Evolutionary conservation across 2,329 filamentous ascomycete genomes (phyloP).

Genomic region (Allantophomopsis lycopodina): DNA sequence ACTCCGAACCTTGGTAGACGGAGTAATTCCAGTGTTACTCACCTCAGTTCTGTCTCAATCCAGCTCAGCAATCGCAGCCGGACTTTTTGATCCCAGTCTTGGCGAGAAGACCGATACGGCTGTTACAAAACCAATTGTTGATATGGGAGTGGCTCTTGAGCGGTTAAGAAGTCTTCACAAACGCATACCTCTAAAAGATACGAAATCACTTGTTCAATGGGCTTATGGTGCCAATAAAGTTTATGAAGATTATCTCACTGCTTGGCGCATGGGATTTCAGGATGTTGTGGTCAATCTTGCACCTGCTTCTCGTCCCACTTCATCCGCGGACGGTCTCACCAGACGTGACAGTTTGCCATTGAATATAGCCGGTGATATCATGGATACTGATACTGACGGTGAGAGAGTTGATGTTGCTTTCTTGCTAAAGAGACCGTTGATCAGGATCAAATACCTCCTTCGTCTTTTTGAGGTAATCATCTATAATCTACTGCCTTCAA

Average conservation of each 20-base stretch:
- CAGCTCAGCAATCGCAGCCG: conserved; percentile 46
- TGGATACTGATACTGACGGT: conserved; percentile 43
- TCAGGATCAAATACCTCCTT: conserved; percentile 75
- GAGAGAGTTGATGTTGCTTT: conserved; percentile 92
- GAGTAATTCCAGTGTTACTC: conserved; percentile 84
- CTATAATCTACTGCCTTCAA: conserved; percentile 1
- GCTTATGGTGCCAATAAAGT: conserved; percentile 63
- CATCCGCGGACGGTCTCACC: conserved; percentile 10
- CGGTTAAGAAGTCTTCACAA: conserved; percentile 70
- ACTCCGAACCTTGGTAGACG: conserved; percentile 83
- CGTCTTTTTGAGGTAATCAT: conserved; percentile 60
- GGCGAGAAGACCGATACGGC: conserved; percentile 33
- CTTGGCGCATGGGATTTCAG: conserved; percentile 88
- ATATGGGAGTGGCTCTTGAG: conserved; percentile 86
- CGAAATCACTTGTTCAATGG: conserved; percentile 66
- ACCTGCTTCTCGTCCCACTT: conserved; percentile 30
- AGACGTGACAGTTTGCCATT: conserved; percentile 43
- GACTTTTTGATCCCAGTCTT: conserved; percentile 46
- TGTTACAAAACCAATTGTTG: conserved; percentile 74
- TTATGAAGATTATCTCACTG: conserved; percentile 74
- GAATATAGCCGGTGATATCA: conserved; percentile 51
- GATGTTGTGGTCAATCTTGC: conserved; percentile 90
- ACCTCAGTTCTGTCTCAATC: conserved; percentile 69
- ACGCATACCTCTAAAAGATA: conserved; percentile 61
- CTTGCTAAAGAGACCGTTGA: conserved; percentile 75